Evolutionary conservation across 169 alveolate species (phyloP).

Genomic region (Plasmodium coatneyi): DNA sequence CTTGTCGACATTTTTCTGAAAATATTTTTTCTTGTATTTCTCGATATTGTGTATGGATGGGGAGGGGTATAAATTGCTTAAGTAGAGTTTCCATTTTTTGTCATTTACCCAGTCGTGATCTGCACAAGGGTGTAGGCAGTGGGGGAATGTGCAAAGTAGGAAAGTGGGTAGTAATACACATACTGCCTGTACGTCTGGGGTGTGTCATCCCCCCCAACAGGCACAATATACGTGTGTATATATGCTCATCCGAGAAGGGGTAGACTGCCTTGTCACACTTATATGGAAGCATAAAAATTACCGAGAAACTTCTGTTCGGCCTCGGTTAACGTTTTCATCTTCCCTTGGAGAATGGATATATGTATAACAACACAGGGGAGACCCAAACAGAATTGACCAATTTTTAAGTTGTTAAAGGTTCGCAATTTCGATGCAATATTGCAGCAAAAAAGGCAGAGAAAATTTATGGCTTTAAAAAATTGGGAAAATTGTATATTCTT

Average conservation of each 20-base stretch:
- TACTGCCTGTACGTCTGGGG: background rate
- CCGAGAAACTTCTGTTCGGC: constrained; percentile 62
- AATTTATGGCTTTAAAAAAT: background rate
- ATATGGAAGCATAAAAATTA: background rate
- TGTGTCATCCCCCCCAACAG: background rate
- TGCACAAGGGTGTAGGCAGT: background rate
- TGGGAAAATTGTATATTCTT: background rate
- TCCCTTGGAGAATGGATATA: background rate
- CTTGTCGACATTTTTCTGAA: constrained; percentile 59
- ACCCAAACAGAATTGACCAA: background rate
- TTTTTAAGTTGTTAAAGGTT: background rate
- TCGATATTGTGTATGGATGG: constrained; percentile 69
- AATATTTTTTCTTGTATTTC: constrained; percentile 66
- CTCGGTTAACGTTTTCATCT: constrained; percentile 57
- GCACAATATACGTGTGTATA: constrained; percentile 2
- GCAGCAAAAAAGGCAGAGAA: background rate
- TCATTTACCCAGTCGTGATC: constrained; percentile 76
- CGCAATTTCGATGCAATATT: background rate
- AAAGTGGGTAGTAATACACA: background rate
- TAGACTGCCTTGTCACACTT: background rate
- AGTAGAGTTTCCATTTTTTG: constrained; percentile 51
- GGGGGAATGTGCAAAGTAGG: background rate
- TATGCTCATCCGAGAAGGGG: background rate
- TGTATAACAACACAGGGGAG: background rate
- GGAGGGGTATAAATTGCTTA: constrained; percentile 54